These are phyloP conservation scores for Balansia obtecta DNA, from an alignment of 2,329 filamentous ascomycete species.

Conservation along the genomic window DNA sequence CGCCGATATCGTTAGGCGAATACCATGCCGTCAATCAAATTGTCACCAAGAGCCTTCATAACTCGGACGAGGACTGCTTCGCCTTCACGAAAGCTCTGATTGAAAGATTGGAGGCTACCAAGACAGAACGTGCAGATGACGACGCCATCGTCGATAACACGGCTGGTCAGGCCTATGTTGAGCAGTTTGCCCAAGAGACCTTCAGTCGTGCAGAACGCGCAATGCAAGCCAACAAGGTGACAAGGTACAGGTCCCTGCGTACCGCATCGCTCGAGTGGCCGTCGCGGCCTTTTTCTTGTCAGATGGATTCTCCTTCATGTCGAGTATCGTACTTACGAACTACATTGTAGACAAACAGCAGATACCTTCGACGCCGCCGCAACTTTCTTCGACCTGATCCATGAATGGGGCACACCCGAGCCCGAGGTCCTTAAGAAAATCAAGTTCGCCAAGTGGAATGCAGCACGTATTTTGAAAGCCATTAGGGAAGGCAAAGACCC, in stretches of 20 bases:
- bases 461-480: slow-evolving; percentile 78
- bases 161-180: slow-evolving; percentile 81
- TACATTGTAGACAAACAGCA: slow-evolving; percentile 59
- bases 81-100: slow-evolving; percentile 73
- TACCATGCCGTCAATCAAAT: slow-evolving; percentile 93
- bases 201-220: slow-evolving; percentile 75
- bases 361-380: slow-evolving; percentile 88
- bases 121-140: slow-evolving; percentile 56
- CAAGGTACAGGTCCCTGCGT: slow-evolving; percentile 39
- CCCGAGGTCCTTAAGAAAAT: slow-evolving; percentile 72
- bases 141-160: slow-evolving; percentile 77
- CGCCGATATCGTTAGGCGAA: slow-evolving; percentile 44
- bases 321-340: background rate
- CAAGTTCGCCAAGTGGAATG: slow-evolving; percentile 95
- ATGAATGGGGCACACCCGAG: slow-evolving; percentile 70
- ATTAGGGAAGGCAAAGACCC: slow-evolving; percentile 85
- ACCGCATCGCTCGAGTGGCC: background rate
- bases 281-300: background rate
- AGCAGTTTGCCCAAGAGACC: slow-evolving; percentile 84
- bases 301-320: background rate
- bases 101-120: slow-evolving; percentile 66
- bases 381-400: slow-evolving; percentile 80
- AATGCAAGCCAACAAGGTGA: slow-evolving; percentile 71
- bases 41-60: slow-evolving; percentile 68
- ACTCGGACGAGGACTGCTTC: slow-evolving; percentile 62